Evolutionary conservation across 2,329 filamentous ascomycete species (phyloP), one percentile per base, ranked within the genome.

Genomic region (Aulographum hederae): DNA sequence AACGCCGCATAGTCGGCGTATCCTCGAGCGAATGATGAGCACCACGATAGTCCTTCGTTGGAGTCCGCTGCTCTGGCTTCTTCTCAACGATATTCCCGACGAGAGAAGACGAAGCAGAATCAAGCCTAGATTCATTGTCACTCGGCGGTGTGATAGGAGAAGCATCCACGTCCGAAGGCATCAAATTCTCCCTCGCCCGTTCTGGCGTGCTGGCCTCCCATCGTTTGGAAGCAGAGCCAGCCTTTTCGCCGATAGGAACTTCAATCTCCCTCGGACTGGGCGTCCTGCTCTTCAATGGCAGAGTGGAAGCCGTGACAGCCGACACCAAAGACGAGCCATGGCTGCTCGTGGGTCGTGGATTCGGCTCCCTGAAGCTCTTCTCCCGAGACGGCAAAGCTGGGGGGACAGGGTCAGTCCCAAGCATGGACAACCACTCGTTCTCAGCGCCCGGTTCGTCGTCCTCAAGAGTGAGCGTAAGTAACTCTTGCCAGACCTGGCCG

Each of bases 341-440:
- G 28, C 65, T 63, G 33, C 65, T 51, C n/a, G 44, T 40, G 3
- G 50, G 46, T 21, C 43, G 41, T 35, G 47, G 44, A 21, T 53
- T 44, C 37, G 57, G 58, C 18, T 50, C 50, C 41, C 62, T 50
- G 42, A 72, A 67, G 47, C 61, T 66, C 37, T 61, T 58, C 31
- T 60, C 58, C 40, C 64, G 46, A 31, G 43, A 58, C 33, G 61
- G 60, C 18, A 75, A 59, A 25, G 58, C 57, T 26, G 73, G 72
- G 15, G 72, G 72, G 20, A 73, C 56, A 18, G 75, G 75, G 20
- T 60, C 59, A 18, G 67, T 53, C n/a, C 72, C 71, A n/a, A 95
- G 58, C 53, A 94, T 80, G 25, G 78, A 68, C 23, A 94, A 60
- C 89, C 89, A 98, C 52, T 95, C 89, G 12, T 69, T 58, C 4